Conservation (phyloP, 371 early-diverging fungal species). For the Lichtheimia hyalospora region DNA sequence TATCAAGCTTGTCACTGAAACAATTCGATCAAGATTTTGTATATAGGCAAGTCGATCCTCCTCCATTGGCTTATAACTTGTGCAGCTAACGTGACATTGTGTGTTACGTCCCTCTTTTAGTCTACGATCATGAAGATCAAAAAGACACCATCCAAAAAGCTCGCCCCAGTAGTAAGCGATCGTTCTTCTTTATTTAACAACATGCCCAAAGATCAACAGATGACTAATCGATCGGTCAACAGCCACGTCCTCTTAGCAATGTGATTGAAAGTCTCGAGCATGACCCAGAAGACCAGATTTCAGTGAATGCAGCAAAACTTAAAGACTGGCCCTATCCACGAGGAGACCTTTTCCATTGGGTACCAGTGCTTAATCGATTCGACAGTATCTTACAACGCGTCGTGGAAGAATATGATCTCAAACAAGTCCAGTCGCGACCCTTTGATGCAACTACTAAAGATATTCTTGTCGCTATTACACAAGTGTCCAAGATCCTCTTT, state of each 20-base stretch:
- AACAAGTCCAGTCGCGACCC: constrained; percentile 57
- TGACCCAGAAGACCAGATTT: constrained; percentile 59
- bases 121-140: constrained; percentile 65
- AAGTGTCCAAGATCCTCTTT: constrained; percentile 78
- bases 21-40: background rate
- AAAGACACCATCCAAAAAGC: constrained; percentile 66
- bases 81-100: constrained; percentile 3
- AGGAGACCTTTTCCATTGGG: constrained; percentile 95
- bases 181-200: background rate
- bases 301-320: constrained; percentile 45
- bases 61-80: background rate
- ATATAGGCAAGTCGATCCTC: background rate
- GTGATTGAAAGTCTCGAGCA: constrained; percentile 57
- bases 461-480: constrained; percentile 71
- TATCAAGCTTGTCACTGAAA: background rate
- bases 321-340: constrained; percentile 79
- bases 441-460: constrained; percentile 55
- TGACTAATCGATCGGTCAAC: constrained; percentile 1
- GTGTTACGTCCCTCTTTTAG: constrained; percentile 9
- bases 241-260: constrained; percentile 59
- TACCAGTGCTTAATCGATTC: constrained; percentile 89
- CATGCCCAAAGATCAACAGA: too few species aligned
- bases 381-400: constrained; percentile 76
- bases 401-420: constrained; percentile 64
- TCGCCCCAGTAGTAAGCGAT: constrained; percentile 58